A percentile compares a stretch with the other conserved stretches of the same genome.
These are phyloP conservation scores for Parachaetomium inaequale DNA, from an alignment of 495 filamentous ascomycete species.

Conservation along the genomic window DNA sequence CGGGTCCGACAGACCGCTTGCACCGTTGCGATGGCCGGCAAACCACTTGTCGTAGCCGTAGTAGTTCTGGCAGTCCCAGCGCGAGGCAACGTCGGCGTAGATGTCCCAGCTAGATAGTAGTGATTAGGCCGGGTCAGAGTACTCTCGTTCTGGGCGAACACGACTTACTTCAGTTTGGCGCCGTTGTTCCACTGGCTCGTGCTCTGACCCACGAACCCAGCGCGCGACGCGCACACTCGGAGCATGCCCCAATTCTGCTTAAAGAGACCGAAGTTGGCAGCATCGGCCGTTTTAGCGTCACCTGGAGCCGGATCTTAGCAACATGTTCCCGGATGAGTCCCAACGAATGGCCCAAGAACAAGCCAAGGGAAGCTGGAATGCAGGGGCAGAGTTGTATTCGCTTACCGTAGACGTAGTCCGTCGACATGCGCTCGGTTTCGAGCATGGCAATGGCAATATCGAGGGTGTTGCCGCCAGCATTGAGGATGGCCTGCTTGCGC, in stretches of 20 bases:
- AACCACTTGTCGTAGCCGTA: conserved; percentile 11
- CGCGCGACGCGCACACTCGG: neutral
- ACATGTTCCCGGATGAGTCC: too few species aligned
- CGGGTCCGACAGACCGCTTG: neutral
- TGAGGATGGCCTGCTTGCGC: conserved; percentile 1
- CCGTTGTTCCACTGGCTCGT: conserved; percentile 2
- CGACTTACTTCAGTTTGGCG: neutral
- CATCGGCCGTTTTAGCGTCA: neutral
- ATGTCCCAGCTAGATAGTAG: neutral
- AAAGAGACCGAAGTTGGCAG: conserved; percentile 8
- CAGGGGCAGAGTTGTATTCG: neutral
- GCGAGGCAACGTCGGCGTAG: conserved; percentile 1
- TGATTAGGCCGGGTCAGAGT: too few species aligned
- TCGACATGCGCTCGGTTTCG: neutral
- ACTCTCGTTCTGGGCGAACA: neutral
- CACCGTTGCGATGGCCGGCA: conserved; percentile 8
- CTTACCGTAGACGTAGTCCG: neutral
- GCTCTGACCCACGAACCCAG: conserved; percentile 6
- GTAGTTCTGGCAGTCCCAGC: conserved; percentile 6
- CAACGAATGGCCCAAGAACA: too few species aligned
- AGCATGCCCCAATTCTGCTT: conserved; percentile 10
- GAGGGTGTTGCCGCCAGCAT: neutral
- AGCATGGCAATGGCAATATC: conserved; percentile 10
- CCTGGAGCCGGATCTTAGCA: neutral
- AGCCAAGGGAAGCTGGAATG: too few species aligned